These are phyloP conservation scores for Paramecium pentaurelia DNA, from an alignment of 73 alveolate species.

Conservation along the genomic window DNA sequence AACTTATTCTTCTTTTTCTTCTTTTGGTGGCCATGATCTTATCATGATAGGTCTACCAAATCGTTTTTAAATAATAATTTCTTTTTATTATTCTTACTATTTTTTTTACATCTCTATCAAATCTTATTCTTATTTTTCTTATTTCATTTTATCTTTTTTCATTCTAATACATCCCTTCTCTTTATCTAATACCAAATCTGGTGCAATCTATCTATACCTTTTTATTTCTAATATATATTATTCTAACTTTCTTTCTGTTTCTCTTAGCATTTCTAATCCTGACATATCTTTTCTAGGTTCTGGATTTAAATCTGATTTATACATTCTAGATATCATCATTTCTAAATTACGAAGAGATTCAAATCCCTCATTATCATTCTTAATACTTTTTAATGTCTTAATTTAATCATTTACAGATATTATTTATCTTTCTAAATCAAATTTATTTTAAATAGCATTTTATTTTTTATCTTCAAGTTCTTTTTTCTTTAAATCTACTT, in stretches of 20 bases:
- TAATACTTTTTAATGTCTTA: conserved; percentile 7
- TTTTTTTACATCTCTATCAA: background rate
- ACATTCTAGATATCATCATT: background rate
- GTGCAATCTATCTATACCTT: background rate
- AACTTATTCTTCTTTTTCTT: background rate
- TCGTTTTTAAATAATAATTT: background rate
- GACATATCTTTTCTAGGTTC: conserved; percentile 44
- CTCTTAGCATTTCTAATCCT: conserved; percentile 53
- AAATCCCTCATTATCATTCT: conserved; percentile 16
- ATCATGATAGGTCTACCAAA: background rate
- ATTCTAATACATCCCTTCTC: background rate
- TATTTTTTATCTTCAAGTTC: conserved; percentile 12
- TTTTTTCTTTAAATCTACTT: background rate
- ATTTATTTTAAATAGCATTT: background rate
- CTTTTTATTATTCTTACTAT: conserved; percentile 1
- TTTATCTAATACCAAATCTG: conserved; percentile 19
- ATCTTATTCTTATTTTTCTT: background rate
- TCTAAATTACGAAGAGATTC: background rate
- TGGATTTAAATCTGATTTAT: conserved; percentile 28
- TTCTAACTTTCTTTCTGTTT: background rate
- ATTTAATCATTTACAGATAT: background rate
- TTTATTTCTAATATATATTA: background rate
- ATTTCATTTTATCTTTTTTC: background rate
- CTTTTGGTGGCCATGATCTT: conserved; percentile 42
- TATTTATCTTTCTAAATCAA: background rate